Evolutionary conservation across 1,284 basidiomycete genomes (phyloP), one percentile per base, ranked within the genome.

Genomic region (Trichosporon ovoides): DNA sequence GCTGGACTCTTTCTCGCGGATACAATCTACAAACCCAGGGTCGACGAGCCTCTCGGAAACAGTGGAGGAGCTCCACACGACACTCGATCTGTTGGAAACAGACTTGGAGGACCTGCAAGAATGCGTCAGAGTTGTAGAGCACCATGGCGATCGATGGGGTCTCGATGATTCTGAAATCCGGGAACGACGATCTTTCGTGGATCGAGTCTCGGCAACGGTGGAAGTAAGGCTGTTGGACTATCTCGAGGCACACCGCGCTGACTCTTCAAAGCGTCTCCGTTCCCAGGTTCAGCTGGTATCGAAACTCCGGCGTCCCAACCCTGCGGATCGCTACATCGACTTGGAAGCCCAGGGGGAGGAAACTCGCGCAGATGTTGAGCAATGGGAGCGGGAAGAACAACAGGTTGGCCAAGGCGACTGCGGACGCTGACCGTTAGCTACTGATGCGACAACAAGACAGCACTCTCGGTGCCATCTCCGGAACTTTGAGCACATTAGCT

Each of bases 71-170:
- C 78, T 94, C 53, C 85, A 85, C 72, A 84, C 84, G 0, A 87
- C 87, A 2, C 81, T 95, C 9, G 82, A 84, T 1, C 78, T 86
- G 0, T 78, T 95, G 31, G 88, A 91, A 70, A 85, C 87, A 0
- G 91, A 95, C 77, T 72, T 93, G 28, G 88, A 91, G 61, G 91
- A 91, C 69, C 77, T 95, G 19, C 91, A 93, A 55, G 89, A 91
- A 70, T 91, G 89, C 66, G 90, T 95, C 28, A 85, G 84, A 83
- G 88, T 89, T 5, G 90, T 93, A 65, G 83, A 85, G 20, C 85
- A 84, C 0, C 89, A 87, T 38, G 86, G 89, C 5, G 83, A 87
- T n/a, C 80, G 87, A 73, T 93, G 93, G 75, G 89, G 89, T 2
- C 80, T 95, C 38, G 83, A 85, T 48, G 84, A 86, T 38, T 69